These are phyloP conservation scores for Detonula confervacea DNA, from an alignment of 352 stramenopile species.

Conservation along the genomic window DNA sequence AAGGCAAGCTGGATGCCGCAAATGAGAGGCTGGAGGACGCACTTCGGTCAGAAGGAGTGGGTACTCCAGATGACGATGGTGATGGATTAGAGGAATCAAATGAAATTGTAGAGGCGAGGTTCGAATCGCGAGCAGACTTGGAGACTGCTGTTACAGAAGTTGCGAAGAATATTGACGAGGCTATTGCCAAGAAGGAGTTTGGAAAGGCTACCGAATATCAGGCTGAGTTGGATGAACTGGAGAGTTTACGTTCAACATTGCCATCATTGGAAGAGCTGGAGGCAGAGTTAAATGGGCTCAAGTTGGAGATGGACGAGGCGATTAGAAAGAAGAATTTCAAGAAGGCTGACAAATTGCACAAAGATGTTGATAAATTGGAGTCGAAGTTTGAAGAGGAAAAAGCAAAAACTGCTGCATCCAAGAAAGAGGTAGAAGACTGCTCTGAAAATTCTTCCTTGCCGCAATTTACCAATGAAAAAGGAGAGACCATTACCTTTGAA, in stretches of 20 bases:
- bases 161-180: conserved; percentile 58
- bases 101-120: conserved; percentile 37
- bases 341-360: conserved; percentile 66
- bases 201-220: conserved; percentile 70
- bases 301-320: conserved; percentile 62
- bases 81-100: conserved; percentile 23
- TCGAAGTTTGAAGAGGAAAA: conserved; percentile 65
- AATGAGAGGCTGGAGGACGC: conserved; percentile 62
- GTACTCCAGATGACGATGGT: conserved; percentile 38
- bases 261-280: conserved; percentile 78
- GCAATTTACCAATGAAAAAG: conserved; percentile 53
- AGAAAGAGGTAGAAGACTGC: conserved; percentile 3
- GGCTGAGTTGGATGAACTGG: conserved; percentile 68
- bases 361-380: conserved; percentile 69
- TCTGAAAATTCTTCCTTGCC: conserved; percentile 10
- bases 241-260: conserved; percentile 69
- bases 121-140: conserved; percentile 73
- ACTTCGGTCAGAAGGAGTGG: conserved; percentile 48
- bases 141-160: conserved; percentile 67
- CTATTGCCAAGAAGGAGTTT: conserved; percentile 78
- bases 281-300: conserved; percentile 50
- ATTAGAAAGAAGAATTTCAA: conserved; percentile 79
- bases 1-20: conserved; percentile 68
- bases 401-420: conserved; percentile 36
- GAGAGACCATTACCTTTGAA: conserved; percentile 62